These are phyloP conservation scores for Henckelia pumila DNA, from an alignment of 257 asterid species.

Conservation along the genomic window DNA sequence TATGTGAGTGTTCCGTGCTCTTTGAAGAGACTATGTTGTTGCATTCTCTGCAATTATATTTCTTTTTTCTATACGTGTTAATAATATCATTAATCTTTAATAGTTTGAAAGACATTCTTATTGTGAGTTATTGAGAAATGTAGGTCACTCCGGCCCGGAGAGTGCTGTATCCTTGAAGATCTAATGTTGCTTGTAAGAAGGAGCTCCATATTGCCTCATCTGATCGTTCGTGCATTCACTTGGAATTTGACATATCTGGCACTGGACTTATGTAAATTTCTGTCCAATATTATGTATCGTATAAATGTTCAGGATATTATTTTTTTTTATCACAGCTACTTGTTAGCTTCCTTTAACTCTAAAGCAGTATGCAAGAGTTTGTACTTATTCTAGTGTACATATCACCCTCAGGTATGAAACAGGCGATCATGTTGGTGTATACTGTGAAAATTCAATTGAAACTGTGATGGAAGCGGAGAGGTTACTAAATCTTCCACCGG, in stretches of 20 bases:
- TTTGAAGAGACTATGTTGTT: too few species aligned
- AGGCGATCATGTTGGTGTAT: constrained; percentile 98
- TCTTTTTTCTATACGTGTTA: too few species aligned
- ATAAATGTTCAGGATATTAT: neutral
- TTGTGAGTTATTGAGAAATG: neutral
- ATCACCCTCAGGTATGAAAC: constrained; percentile 73
- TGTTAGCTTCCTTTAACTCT: neutral
- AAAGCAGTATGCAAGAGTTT: constrained; percentile 2
- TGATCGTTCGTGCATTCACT: constrained; percentile 95
- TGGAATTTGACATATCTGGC: constrained; percentile 95
- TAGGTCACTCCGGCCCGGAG: neutral
- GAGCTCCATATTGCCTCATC: constrained; percentile 94
- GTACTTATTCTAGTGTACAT: constrained; percentile 20
- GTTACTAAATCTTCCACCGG: constrained; percentile 58
- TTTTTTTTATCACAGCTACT: neutral
- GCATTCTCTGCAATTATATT: neutral
- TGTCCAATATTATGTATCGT: constrained; percentile 4
- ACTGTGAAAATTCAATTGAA: constrained; percentile 78
- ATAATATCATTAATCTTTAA: neutral
- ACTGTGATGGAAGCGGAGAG: constrained; percentile 89
- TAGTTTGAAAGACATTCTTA: neutral
- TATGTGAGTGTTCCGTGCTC: neutral
- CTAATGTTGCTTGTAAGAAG: constrained; percentile 74
- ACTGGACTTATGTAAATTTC: constrained; percentile 72
- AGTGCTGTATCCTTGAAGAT: constrained; percentile 36